Conservation (phyloP, 345 rosid genomes). For the Salix viminalis region DNA sequence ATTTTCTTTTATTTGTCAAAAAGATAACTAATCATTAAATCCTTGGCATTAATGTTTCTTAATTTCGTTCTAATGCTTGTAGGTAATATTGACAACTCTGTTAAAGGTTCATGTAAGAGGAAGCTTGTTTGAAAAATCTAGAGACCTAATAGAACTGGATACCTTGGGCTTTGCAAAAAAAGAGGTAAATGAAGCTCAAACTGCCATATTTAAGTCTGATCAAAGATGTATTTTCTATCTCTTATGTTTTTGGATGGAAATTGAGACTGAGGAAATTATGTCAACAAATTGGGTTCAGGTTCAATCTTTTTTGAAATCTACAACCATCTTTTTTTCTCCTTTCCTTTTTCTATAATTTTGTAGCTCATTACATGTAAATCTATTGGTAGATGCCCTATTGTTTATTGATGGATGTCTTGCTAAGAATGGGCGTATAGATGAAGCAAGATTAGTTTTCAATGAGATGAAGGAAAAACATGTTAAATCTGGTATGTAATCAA, state of each 20-base stretch:
- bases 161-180: constrained; percentile 64
- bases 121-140: constrained; percentile 78
- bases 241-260: background rate
- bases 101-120: constrained; percentile 85
- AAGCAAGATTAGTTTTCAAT: constrained; percentile 60
- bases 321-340: background rate
- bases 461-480: constrained; percentile 51
- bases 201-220: background rate
- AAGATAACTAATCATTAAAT: background rate
- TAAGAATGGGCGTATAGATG: constrained; percentile 64
- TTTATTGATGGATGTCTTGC: constrained; percentile 82
- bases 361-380: background rate
- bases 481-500: constrained; percentile 57
- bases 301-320: background rate
- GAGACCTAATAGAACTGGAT: constrained; percentile 61
- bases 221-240: constrained; percentile 1
- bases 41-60: background rate
- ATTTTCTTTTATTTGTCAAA: background rate
- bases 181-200: constrained; percentile 48
- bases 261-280: background rate
- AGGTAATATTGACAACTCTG: constrained; percentile 87
- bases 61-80: constrained; percentile 25
- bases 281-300: background rate
- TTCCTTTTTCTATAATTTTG: background rate
- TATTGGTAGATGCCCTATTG: constrained; percentile 77